phyloP scores from a whole-genome alignment of 352 stramenopile genomes.

The Globisporangium canariense region DNA sequence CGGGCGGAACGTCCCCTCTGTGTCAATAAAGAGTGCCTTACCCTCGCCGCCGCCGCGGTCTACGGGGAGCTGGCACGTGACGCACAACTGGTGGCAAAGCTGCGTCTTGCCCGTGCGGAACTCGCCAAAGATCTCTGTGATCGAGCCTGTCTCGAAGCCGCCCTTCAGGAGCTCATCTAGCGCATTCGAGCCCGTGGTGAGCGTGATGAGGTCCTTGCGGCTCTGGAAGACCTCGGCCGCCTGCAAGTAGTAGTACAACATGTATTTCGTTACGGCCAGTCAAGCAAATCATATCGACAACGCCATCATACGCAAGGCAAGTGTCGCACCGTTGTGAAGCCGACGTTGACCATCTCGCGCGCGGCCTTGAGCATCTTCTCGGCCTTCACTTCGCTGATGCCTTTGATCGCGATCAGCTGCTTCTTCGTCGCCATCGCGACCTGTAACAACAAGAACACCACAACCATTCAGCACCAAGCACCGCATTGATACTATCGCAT shows the following conservation, averaged over 20 bases:
- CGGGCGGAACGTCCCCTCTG: conserved; percentile 98
- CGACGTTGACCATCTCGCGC: conserved; percentile 96
- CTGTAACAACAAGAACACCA: conserved; percentile 15
- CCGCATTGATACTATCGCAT: too few relatives aligned
- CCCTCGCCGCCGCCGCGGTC: conserved; percentile 97
- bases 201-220: conserved; percentile 91
- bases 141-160: conserved; percentile 97
- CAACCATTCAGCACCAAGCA: too few relatives aligned
- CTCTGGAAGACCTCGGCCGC: conserved; percentile 86
- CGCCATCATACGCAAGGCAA: not conserved
- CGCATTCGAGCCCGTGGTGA: conserved; percentile 92
- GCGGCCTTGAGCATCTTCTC: conserved; percentile 98
- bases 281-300: not conserved
- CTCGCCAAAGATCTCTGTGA: conserved; percentile 99
- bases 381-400: conserved; percentile 99
- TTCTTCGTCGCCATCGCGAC: conserved; percentile 97
- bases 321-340: conserved; percentile 97
- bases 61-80: conserved; percentile 98
- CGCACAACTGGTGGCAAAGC: conserved; percentile 99
- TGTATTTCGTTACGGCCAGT: too few relatives aligned
- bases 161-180: conserved; percentile 90
- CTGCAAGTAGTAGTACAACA: conserved; percentile 24
- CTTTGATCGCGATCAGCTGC: conserved; percentile 97
- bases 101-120: conserved; percentile 99
- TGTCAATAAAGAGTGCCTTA: conserved; percentile 99